phyloP scores from a whole-genome alignment of 495 filamentous ascomycete species.

The Aspergillus affinis region DNA sequence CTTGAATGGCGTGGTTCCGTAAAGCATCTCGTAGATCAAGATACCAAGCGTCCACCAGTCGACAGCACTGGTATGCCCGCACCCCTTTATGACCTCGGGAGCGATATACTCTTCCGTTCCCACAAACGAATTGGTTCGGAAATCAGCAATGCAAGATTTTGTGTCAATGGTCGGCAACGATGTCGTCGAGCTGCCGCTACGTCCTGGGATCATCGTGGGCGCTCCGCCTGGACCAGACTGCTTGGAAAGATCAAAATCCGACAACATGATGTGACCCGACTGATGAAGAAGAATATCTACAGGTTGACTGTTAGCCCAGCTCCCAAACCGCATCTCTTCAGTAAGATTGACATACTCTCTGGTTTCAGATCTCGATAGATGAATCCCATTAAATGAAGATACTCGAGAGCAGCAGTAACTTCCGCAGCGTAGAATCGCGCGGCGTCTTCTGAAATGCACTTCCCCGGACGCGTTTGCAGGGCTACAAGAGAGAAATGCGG shows the following conservation, averaged over 20 bases:
- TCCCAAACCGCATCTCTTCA: background rate
- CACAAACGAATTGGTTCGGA: conserved; percentile 97
- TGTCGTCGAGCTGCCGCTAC: conserved; percentile 75
- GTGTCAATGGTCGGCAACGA: conserved; percentile 94
- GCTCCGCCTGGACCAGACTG: conserved; percentile 95
- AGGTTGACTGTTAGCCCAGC: conserved; percentile 11
- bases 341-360: conserved; percentile 69
- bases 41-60: conserved; percentile 99
- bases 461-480: conserved; percentile 92
- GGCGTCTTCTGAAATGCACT: conserved; percentile 95
- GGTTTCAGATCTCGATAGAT: conserved; percentile 98
- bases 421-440: conserved; percentile 97
- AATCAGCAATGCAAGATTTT: conserved; percentile 97
- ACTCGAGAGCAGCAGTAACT: conserved; percentile 96
- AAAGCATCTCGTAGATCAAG: conserved; percentile 98
- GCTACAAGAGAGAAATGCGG: conserved; percentile 42
- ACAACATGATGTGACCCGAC: conserved; percentile 98
- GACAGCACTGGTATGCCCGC: conserved; percentile 95
- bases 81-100: conserved; percentile 97
- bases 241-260: conserved; percentile 97
- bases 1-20: conserved; percentile 97
- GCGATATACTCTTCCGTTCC: conserved; percentile 99
- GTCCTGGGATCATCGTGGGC: conserved; percentile 93
- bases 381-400: conserved; percentile 98
- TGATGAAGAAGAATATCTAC: conserved; percentile 96